phyloP scores from a whole-genome alignment of 2,329 filamentous ascomycete genomes.

The Thyridium curvatum region DNA sequence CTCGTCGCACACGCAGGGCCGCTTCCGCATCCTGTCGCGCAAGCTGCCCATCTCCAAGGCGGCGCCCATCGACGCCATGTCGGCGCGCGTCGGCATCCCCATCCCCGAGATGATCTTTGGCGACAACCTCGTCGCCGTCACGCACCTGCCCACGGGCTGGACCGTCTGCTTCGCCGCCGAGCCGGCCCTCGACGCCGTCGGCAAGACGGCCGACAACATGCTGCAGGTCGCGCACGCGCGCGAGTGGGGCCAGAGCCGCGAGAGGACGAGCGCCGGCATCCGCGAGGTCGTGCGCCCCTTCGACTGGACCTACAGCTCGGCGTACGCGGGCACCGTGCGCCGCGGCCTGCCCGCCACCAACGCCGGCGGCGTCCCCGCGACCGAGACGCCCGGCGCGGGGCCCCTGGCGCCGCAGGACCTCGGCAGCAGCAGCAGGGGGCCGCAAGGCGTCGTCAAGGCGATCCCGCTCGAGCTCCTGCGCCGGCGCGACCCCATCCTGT shows the following conservation, averaged over 20 bases:
- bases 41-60: slow-evolving; percentile 95
- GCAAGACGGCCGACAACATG: slow-evolving; percentile 89
- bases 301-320: slow-evolving; percentile 95
- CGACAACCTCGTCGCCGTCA: slow-evolving; percentile 77
- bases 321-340: slow-evolving; percentile 65
- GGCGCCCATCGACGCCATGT: slow-evolving; percentile 82
- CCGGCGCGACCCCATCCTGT: slow-evolving; percentile 86
- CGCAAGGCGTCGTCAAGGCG: slow-evolving; percentile 26
- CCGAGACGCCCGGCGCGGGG: neutral
- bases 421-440: neutral
- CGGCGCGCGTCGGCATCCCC: slow-evolving; percentile 71
- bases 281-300: slow-evolving; percentile 93
- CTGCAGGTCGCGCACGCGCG: slow-evolving; percentile 88
- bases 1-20: slow-evolving; percentile 48
- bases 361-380: neutral
- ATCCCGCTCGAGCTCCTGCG: slow-evolving; percentile 86
- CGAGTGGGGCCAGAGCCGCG: slow-evolving; percentile 66
- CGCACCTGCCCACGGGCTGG: slow-evolving; percentile 73
- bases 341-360: neutral
- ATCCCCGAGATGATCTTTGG: slow-evolving; percentile 99
- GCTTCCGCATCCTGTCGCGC: slow-evolving; percentile 72
- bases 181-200: slow-evolving; percentile 82
- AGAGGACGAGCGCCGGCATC: slow-evolving; percentile 78
- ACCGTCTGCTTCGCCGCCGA: slow-evolving; percentile 74
- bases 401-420: neutral